A percentile compares a stretch with the other conserved stretches of the same genome.
Conservation (phyloP, 1,284 basidiomycete species). For the Naganishia sp. region DNA sequence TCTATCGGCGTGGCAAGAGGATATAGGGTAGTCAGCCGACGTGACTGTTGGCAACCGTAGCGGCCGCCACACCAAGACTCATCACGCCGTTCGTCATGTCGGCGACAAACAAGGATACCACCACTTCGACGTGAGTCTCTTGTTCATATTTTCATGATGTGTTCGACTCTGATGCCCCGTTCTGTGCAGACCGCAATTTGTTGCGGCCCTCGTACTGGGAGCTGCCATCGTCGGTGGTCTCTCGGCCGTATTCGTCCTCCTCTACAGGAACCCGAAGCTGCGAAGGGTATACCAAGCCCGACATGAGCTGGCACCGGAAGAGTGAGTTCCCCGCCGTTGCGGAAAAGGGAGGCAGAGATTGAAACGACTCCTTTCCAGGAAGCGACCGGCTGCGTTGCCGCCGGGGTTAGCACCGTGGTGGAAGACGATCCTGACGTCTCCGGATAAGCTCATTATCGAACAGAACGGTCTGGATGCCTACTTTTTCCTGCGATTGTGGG, state of each 20-base stretch:
- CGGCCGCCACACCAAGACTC: no score
- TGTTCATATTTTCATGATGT: no score
- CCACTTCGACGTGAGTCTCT: slow-evolving; percentile 36
- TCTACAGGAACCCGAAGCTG: slow-evolving; percentile 43
- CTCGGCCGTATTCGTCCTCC: slow-evolving; percentile 42
- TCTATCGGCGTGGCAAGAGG: no score
- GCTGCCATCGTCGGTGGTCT: slow-evolving; percentile 47
- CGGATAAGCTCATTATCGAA: slow-evolving; percentile 52
- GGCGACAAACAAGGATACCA: slow-evolving; percentile 43
- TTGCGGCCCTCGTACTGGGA: slow-evolving; percentile 50
- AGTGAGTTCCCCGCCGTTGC: slow-evolving; percentile 35
- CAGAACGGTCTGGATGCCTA: slow-evolving; percentile 90
- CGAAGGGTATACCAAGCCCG: slow-evolving; percentile 49
- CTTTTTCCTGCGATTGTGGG: slow-evolving; percentile 76
- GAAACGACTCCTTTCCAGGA: slow-evolving; percentile 30
- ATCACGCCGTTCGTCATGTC: slow-evolving; percentile 40
- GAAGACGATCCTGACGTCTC: slow-evolving; percentile 43
- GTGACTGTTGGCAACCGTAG: no score
- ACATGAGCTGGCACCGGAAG: slow-evolving; percentile 44
- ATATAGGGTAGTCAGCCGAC: no score
- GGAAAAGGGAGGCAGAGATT: background rate
- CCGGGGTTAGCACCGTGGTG: slow-evolving; percentile 41
- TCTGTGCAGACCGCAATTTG: slow-evolving; percentile 8
- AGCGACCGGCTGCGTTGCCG: slow-evolving; percentile 43
- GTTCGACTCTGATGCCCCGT: background rate